These are phyloP conservation scores for Ophiosphaerella narmari DNA, from an alignment of 2,329 filamentous ascomycete species.

Conservation along the genomic window DNA sequence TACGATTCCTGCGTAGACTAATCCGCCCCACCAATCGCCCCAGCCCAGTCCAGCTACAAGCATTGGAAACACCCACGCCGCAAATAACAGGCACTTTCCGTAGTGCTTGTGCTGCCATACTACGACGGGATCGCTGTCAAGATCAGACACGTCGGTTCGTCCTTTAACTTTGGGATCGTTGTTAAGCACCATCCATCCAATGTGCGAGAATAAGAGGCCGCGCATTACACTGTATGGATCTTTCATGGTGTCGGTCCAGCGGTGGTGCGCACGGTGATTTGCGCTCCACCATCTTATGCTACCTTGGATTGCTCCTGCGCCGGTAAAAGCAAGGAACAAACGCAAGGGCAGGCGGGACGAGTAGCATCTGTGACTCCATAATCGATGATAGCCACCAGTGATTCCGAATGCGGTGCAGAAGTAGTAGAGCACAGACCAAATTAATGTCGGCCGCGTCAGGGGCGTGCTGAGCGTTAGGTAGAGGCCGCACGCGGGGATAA, in stretches of 20 bases:
- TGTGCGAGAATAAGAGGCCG: conserved; percentile 53
- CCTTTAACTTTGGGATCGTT: conserved; percentile 56
- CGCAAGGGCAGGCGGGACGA: conserved; percentile 50
- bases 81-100: conserved; percentile 49
- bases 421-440: conserved; percentile 78
- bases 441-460: conserved; percentile 69
- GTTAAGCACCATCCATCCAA: conserved; percentile 58
- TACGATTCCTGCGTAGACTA: conserved; percentile 55
- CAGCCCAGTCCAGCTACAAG: conserved; percentile 53
- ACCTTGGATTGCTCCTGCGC: conserved; percentile 54
- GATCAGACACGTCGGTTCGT: conserved; percentile 55
- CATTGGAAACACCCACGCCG: conserved; percentile 51
- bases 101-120: conserved; percentile 55
- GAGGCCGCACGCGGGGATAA: conserved; percentile 74
- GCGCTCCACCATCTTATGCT: conserved; percentile 55
- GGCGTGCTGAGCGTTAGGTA: conserved; percentile 78
- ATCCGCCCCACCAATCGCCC: conserved; percentile 55
- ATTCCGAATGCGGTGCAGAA: conserved; percentile 76
- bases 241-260: conserved; percentile 57
- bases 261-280: conserved; percentile 56
- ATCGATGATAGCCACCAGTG: conserved; percentile 65
- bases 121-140: conserved; percentile 55
- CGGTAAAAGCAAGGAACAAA: conserved; percentile 53
- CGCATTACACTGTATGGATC: conserved; percentile 56
- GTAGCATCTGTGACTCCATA: conserved; percentile 65